phyloP scores from a whole-genome alignment of 768 basidiomycete genomes.

The Tulasnella sp. region DNA sequence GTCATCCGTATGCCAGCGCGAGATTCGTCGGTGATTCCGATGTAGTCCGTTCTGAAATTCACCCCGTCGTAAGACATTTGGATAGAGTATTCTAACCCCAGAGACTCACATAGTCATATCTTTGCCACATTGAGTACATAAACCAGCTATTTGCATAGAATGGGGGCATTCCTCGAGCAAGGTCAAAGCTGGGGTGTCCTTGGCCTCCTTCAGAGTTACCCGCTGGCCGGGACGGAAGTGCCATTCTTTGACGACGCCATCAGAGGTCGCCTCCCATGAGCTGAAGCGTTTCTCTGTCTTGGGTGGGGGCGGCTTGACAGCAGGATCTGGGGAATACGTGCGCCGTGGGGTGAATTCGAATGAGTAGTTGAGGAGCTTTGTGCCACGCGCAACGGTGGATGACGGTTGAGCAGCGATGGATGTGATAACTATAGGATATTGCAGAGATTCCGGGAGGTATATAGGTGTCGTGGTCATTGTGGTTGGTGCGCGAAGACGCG shows the following conservation, averaged over 20 bases:
- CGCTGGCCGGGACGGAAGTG: slow-evolving; percentile 60
- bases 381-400: slow-evolving; percentile 58
- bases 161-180: slow-evolving; percentile 94
- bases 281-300: slow-evolving; percentile 65
- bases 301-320: slow-evolving; percentile 33
- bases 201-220: slow-evolving; percentile 55
- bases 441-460: slow-evolving; percentile 42
- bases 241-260: slow-evolving; percentile 75
- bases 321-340: slow-evolving; percentile 19
- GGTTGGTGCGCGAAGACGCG: slow-evolving; percentile 15
- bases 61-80: slow-evolving; percentile 11
- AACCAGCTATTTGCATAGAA: slow-evolving; percentile 83
- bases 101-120: slow-evolving; percentile 80
- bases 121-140: slow-evolving; percentile 92
- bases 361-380: slow-evolving; percentile 78
- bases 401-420: slow-evolving; percentile 54
- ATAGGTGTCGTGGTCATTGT: slow-evolving; percentile 17
- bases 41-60: slow-evolving; percentile 67
- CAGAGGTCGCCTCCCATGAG: slow-evolving; percentile 85
- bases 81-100: background rate
- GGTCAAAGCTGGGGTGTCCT: slow-evolving; percentile 56
- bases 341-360: slow-evolving; percentile 55
- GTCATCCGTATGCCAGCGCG: slow-evolving; percentile 92
- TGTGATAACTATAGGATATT: slow-evolving; percentile 81
- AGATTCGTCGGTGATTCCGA: slow-evolving; percentile 78